A percentile compares a stretch with the other conserved stretches of the same genome.
Evolutionary conservation across 306 rosid species (phyloP).

Genomic region (Arachis hypogaea): DNA sequence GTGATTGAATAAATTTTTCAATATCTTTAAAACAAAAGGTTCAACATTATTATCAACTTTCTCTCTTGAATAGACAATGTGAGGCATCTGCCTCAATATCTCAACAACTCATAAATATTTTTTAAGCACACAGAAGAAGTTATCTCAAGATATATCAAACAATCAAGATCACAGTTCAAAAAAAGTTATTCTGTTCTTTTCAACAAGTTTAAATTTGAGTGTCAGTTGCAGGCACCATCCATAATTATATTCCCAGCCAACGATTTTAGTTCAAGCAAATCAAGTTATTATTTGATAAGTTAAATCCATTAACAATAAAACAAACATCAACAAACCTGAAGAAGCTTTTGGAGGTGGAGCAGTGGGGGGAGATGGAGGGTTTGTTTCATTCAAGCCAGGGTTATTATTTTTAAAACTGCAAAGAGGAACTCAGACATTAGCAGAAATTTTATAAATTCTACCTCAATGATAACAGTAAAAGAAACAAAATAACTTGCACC

Average conservation of each 20-base stretch:
- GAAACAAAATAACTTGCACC: constrained; percentile 10
- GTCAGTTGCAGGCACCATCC: neutral
- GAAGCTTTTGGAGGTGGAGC: constrained; percentile 6
- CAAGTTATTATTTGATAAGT: neutral
- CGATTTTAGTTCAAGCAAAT: neutral
- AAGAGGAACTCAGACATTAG: constrained; percentile 17
- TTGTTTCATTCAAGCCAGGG: neutral
- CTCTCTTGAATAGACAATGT: neutral
- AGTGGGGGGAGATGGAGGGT: constrained; percentile 42
- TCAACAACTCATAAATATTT: neutral
- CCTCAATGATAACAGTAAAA: neutral
- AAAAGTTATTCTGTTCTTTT: neutral
- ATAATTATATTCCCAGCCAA: neutral
- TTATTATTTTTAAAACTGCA: constrained; percentile 56
- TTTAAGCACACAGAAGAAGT: neutral
- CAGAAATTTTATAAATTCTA: neutral
- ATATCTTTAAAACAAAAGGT: neutral
- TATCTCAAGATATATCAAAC: neutral
- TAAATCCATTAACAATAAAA: neutral
- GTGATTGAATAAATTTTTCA: neutral
- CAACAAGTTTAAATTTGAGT: neutral
- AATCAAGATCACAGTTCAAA: neutral
- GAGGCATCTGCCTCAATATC: neutral
- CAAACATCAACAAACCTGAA: constrained; percentile 46
- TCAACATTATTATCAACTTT: neutral